These are phyloP conservation scores for Strigomonas culicis DNA, from an alignment of 208 protist species.

Conservation along the genomic window DNA sequence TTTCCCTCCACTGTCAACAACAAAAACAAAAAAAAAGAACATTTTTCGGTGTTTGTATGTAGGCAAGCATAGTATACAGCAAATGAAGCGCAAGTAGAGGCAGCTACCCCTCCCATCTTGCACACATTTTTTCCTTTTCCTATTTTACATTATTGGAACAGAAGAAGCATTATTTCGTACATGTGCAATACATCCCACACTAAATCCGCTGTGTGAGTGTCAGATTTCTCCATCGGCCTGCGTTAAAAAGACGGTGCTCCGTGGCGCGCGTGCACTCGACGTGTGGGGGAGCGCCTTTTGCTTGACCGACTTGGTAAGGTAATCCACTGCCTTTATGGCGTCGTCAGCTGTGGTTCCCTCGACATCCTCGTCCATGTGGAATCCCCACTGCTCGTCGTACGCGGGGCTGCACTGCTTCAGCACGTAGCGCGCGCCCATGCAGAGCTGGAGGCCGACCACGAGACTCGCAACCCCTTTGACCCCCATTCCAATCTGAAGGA, in stretches of 20 bases:
- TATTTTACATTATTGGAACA: no score
- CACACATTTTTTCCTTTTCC: no score
- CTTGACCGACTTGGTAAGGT: not conserved
- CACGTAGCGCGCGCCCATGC: slow-evolving; percentile 80
- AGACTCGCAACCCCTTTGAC: slow-evolving; percentile 57
- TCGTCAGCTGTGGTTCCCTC: slow-evolving; percentile 17
- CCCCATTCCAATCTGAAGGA: slow-evolving; percentile 67
- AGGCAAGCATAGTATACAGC: not conserved
- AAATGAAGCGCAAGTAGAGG: not conserved
- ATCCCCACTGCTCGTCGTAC: slow-evolving; percentile 69
- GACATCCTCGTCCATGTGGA: slow-evolving; percentile 61
- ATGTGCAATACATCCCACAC: not conserved
- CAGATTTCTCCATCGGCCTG: slow-evolving; percentile 9
- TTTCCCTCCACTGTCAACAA: no score
- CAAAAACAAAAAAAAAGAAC: slow-evolving; percentile 13
- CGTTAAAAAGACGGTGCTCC: slow-evolving; percentile 27
- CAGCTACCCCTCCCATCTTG: no score
- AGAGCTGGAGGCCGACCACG: slow-evolving; percentile 74
- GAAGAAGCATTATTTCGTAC: no score
- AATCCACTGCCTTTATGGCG: slow-evolving; percentile 11
- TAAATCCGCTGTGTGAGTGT: not conserved
- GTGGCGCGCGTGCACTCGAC: not conserved
- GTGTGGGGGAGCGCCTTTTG: not conserved
- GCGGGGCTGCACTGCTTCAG: slow-evolving; percentile 54
- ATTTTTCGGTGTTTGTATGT: no score